Conservation (phyloP, 2,329 filamentous ascomycete species). For the Penicillium concentricum region DNA sequence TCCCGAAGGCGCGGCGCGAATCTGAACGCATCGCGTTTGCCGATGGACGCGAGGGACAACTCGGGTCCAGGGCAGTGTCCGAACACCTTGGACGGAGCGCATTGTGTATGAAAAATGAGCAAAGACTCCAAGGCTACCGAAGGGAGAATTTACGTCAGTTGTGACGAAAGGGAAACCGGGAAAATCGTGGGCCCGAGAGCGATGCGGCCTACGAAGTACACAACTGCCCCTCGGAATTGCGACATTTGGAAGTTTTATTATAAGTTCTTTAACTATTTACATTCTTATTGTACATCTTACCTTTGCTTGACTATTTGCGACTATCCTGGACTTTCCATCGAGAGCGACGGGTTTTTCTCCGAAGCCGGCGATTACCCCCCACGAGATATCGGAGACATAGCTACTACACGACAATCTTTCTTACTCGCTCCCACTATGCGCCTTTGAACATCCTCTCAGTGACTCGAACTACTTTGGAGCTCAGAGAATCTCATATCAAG, state of each 20-base stretch:
- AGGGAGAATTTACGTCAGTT: conserved; percentile 28
- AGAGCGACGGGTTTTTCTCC: conserved; percentile 26
- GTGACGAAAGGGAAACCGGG: conserved; percentile 20
- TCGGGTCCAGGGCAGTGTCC: conserved; percentile 35
- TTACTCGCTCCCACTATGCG: conserved; percentile 23
- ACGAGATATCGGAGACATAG: conserved; percentile 20
- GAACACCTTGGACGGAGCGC: conserved; percentile 38
- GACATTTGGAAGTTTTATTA: conserved; percentile 17
- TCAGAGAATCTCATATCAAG: not conserved
- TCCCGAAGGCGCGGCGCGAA: conserved; percentile 45
- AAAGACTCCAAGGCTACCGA: not conserved
- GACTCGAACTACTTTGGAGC: not conserved
- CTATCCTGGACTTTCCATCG: not conserved
- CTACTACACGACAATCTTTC: conserved; percentile 14
- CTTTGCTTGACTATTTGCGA: not conserved
- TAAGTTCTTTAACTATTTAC: not conserved
- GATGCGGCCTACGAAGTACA: conserved; percentile 11
- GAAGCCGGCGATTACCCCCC: conserved; percentile 35
- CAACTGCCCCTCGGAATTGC: conserved; percentile 26
- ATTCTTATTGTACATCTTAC: not conserved
- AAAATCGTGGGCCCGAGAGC: conserved; percentile 27
- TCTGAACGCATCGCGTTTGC: conserved; percentile 42
- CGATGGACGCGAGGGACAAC: conserved; percentile 29
- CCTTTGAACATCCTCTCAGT: conserved; percentile 16
- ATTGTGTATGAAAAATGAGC: conserved; percentile 26